These are phyloP conservation scores for Penicillium coprophilum DNA, from an alignment of 495 filamentous ascomycete genomes.

Conservation along the genomic window DNA sequence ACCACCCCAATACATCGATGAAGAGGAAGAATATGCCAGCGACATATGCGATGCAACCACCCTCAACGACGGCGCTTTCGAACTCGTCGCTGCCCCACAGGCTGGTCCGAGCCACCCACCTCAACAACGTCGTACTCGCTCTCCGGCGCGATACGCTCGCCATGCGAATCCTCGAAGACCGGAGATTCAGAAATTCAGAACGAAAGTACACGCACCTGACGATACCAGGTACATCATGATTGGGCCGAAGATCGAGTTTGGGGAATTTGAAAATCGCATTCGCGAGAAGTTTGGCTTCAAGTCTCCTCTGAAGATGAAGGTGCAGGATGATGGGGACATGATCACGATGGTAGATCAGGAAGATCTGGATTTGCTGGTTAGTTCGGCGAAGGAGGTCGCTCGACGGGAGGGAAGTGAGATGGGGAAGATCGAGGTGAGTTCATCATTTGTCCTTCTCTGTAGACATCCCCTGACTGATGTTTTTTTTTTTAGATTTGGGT, in stretches of 20 bases:
- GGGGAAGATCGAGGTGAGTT: conserved; percentile 92
- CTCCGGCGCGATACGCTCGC: conserved; percentile 30
- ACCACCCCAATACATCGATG: conserved; percentile 65
- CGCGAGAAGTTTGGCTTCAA: conserved; percentile 79
- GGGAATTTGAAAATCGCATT: conserved; percentile 72
- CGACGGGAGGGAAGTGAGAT: conserved; percentile 74
- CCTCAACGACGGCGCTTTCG: conserved; percentile 72
- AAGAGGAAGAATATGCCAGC: conserved; percentile 68
- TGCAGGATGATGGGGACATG: conserved; percentile 86
- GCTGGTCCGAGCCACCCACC: conserved; percentile 10
- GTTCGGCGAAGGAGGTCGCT: conserved; percentile 63
- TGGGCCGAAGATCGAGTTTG: conserved; percentile 65
- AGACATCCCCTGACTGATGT: conserved; percentile 12
- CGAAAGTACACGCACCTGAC: conserved; percentile 82
- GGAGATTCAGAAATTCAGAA: conserved; percentile 64
- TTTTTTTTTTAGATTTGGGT: conserved; percentile 59
- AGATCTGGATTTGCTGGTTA: conserved; percentile 84
- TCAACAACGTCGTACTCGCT: conserved; percentile 29
- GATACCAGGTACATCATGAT: conserved; percentile 97
- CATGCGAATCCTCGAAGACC: conserved; percentile 35
- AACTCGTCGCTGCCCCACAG: conserved; percentile 60
- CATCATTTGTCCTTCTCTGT: neutral
- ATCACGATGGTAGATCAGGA: conserved; percentile 97
- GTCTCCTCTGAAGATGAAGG: conserved; percentile 74
- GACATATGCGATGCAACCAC: conserved; percentile 62